These are phyloP conservation scores for Leccinum solheimii DNA, from an alignment of 1,284 basidiomycete genomes.

Conservation along the genomic window DNA sequence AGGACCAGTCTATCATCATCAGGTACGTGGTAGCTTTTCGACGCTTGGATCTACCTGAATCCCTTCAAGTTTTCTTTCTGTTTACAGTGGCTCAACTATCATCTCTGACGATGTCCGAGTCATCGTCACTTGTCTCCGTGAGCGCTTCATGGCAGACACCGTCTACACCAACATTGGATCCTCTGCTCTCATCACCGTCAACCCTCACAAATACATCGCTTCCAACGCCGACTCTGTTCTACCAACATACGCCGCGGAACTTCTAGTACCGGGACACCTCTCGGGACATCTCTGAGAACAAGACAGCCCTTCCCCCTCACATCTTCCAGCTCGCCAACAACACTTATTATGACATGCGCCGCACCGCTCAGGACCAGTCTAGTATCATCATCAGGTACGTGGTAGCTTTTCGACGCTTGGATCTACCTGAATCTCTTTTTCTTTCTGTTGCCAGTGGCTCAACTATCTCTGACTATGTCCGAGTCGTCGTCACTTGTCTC, in stretches of 20 bases:
- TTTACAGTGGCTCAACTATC: too few species aligned
- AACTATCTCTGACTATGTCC: too few species aligned
- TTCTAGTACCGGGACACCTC: constrained; percentile 61
- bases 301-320: constrained; percentile 62
- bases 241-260: constrained; percentile 75
- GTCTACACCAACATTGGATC: constrained; percentile 52
- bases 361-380: constrained; percentile 91
- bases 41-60: too few species aligned
- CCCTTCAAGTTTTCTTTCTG: too few species aligned
- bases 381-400: constrained; percentile 42
- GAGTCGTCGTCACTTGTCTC: too few species aligned
- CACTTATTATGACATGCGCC: constrained; percentile 95
- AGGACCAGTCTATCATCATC: constrained; percentile 69
- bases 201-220: constrained; percentile 85
- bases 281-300: constrained; percentile 53
- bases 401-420: too few species aligned
- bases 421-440: too few species aligned
- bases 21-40: constrained; percentile 39
- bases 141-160: constrained; percentile 81
- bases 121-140: constrained; percentile 79
- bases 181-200: constrained; percentile 76
- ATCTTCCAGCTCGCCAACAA: constrained; percentile 89
- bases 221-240: constrained; percentile 80
- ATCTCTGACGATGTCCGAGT: constrained; percentile 56
- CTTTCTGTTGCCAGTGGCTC: too few species aligned